These are phyloP conservation scores for Trichothecium roseum DNA, from an alignment of 2,329 filamentous ascomycete genomes.

Conservation along the genomic window DNA sequence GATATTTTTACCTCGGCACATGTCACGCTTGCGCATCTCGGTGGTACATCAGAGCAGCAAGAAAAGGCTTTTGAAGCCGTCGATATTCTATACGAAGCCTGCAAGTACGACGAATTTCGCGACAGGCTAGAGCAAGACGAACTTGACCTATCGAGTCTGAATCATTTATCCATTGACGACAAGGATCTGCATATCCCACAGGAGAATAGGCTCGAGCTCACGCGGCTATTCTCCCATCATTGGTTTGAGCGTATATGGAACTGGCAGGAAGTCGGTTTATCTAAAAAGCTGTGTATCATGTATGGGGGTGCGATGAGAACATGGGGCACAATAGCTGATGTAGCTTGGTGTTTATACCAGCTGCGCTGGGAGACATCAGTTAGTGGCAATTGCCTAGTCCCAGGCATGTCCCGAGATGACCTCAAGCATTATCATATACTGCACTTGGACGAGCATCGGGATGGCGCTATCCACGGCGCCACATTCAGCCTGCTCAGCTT, in stretches of 20 bases:
- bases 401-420: conserved; percentile 2
- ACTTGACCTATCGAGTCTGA: conserved; percentile 4
- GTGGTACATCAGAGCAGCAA: conserved; percentile 3
- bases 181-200: conserved; percentile 4
- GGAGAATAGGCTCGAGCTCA: conserved; percentile 6
- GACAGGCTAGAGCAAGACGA: conserved; percentile 5
- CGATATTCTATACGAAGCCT: conserved; percentile 6
- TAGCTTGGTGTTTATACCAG: conserved; percentile 6
- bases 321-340: conserved; percentile 5
- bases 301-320: conserved; percentile 4
- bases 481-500: conserved; percentile 5
- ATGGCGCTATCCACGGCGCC: conserved; percentile 2
- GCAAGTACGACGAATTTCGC: conserved; percentile 5
- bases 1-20: conserved; percentile 6
- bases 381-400: conserved; percentile 2
- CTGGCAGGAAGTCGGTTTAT: conserved; percentile 5
- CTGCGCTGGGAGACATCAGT: conserved; percentile 5
- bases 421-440: conserved; percentile 6
- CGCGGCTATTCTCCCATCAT: conserved; percentile 5
- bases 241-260: conserved; percentile 8
- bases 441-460: conserved; percentile 4
- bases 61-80: conserved; percentile 3
- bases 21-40: conserved; percentile 5
- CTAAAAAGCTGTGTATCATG: conserved; percentile 4
- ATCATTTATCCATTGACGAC: conserved; percentile 4